Evolutionary conservation across 2,329 filamentous ascomycete genomes (phyloP), one percentile per base, ranked within the genome.

Genomic region (Microthyrium microscopicum): DNA sequence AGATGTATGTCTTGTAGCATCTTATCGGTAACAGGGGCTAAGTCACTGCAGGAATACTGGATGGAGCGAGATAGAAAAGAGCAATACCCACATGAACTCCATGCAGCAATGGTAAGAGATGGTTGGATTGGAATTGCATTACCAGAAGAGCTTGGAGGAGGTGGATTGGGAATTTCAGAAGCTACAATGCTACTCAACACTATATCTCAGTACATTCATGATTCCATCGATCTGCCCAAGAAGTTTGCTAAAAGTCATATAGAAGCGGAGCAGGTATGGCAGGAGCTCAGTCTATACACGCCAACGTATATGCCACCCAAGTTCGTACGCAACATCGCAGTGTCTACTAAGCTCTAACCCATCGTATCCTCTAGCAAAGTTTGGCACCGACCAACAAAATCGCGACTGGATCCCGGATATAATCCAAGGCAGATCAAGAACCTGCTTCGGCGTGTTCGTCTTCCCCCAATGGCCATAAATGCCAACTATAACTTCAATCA

Each of bases 131-230:
- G 81, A 3, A 84, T 87, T 42, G 79, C 79, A 0, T 57, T 89
- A 3, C 79, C 80, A 0, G 77, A 84, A 48, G 61, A 68, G 0
- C 64, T 83, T 0, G 81, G 82, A 3, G 82, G 81, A 1, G 67
- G 77, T 1, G 79, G 77, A 0, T 55, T 91, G 6, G 80, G 73
- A 6, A 83, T 91, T 22, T 76, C 77, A 1, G 81, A 89, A 49
- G 81, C 81, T 1, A 81, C 76, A 1, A 79, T 87, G 68, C 87
- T 89, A 79, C 68, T 89, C 62, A 81, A 91, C 46, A 80, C 79
- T 2, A 80, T 85, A 36, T 61, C 76, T 1, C 77, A 84, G 55
- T 75, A 43, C 11, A 48, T 33, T 11, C n/a, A 26, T 18, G 30
- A 21, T 20, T n/a, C 12, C 17, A 12, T 26, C 19, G n/a, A 18